Evolutionary conservation across 805 yeast species (phyloP), one percentile per base, ranked within the genome.

Genomic region (Cyberlindnera suaveolens): DNA sequence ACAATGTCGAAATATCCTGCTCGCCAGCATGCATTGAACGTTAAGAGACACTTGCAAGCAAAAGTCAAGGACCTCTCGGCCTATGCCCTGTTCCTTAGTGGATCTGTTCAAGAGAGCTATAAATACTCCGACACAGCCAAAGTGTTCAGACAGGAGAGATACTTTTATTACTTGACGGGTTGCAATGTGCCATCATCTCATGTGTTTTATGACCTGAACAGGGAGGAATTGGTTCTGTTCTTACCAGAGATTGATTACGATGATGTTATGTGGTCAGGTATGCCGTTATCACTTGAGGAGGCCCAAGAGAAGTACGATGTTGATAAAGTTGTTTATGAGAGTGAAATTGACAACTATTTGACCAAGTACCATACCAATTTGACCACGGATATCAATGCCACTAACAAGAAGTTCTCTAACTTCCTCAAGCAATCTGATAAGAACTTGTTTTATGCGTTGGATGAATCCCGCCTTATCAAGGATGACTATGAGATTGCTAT

Each of bases 221-320:
- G 62, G 6, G 86, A 82, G 36, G 71, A 77, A 41, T 69, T 88
- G 47, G 78, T 81, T 0, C 66, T 91, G 20, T 91, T 84, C 57
- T 68, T 93, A 40, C 97, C 98, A 1, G 76, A 84, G 41, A 71
- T 91, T 33, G 96, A 89, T 57, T 66, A 74, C 35, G 98, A 93
- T 36, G 96, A 87, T 58, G 84, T 91, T 34, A 84, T 93, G 88
- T 91, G 99, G 99, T 82, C 93, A 45, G 99, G 99, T 0, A 58
- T 83, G 63, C 99, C 99, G 5, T 49, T 87, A 41, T 67, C 77
- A 33, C 49, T 72, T 3, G 81, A 82, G 38, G 80, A 82, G 16
- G 96, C 96, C 0, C 42, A 62, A 39, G 59, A 67, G 17, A 72
- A 70, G 47, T 91, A 66, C 53, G 96, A 91, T 56, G 90, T 88